Evolutionary conservation across 257 asterid species (phyloP), one percentile per base, ranked within the genome.

Genomic region (Linaria vulgaris): DNA sequence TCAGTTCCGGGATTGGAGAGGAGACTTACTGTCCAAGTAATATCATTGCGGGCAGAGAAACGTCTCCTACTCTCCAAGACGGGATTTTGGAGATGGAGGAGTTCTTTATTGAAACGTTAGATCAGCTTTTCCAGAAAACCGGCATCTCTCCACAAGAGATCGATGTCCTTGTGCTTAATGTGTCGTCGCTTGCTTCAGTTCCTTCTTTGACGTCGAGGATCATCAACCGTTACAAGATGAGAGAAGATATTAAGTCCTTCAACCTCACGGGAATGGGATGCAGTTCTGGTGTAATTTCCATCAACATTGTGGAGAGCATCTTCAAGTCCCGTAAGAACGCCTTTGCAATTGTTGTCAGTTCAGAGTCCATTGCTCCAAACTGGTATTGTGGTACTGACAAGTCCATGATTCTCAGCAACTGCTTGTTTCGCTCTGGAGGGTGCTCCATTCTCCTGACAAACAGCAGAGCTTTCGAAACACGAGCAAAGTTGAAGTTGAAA

Each of bases 211-310:
- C 77, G 3, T 63, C 79, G 0, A 16, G 77, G 50, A 76, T 79
- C 12, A 39, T 76, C 23, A 69, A 63, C 56, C 72, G 25, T 48
- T 79, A 69, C 74, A 73, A 67, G 21, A 76, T 79, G 79, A 79
- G 79, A 70, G 66, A 72, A 2, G 77, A 72, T 59, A n/a, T 69
- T 24, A 79, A 72, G 41, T 51, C 81, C n/a, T 79, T 62, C 34
- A 68, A 72, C 30, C 77, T 79, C 68, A 51, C 79, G 0, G 81
- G 84, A 24, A 79, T 79, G 84, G 84, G 84, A 25, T 79, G 84
- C 16, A 79, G 84, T 39, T 81, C 72, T 3, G 69, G 84, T 65
- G 37, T 79, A 3, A 62, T 75, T 22, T 75, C 84, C 37, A 51
- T 79, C 56, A 72, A 56, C 54, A 56, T 79, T 1, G 84, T 75